Evolutionary conservation across 2,329 filamentous ascomycete species (phyloP), one percentile per base, ranked within the genome.

Genomic region (Colletotrichum aenigma): DNA sequence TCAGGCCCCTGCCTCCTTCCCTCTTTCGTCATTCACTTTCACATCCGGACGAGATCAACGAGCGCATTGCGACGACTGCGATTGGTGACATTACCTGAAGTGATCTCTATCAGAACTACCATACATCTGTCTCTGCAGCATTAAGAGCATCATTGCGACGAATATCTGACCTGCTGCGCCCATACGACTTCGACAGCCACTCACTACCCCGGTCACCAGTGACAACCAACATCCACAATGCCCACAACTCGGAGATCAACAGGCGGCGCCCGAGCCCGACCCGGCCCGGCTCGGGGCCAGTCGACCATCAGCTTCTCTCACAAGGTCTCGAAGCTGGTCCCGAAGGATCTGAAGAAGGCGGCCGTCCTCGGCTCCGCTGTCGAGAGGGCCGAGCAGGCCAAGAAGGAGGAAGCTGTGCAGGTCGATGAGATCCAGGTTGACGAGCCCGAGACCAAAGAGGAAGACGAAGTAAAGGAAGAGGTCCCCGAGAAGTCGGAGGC

Each of bases 271-370:
- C 82, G 84, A 62, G 79, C 83, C 71, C 82, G 84, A 30, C 78
- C 82, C 24, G 82, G 81, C 10, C 82, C 84, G 62, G 81, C 81
- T 75, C 89, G 88, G 80, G 84, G 85, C 43, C 90, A 92, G 78
- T 88, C 89, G 10, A 92, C 89, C 48, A 86, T 91, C 74, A 91
- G 88, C 81, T 92, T 92, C 85, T 87, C 90, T 79, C 88, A 88
- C 81, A 86, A 86, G 56, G 89, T 92, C 61, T 91, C 90, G 74
- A 92, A 92, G 81, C 82, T 86, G 43, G 85, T 87, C 5, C 82
- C 88, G 28, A 88, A 87, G 78, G 84, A 88, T 24, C 81, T 80
- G 77, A 91, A 91, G 80, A 87, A 87, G 78, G 58, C 70, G 13
- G 38, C 61, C 13, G 79, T 84, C 28, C 73, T 83, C 67, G 80